Base-by-base conservation (phyloP, 257 asterid species). In the Cordia subcordata region DNA sequence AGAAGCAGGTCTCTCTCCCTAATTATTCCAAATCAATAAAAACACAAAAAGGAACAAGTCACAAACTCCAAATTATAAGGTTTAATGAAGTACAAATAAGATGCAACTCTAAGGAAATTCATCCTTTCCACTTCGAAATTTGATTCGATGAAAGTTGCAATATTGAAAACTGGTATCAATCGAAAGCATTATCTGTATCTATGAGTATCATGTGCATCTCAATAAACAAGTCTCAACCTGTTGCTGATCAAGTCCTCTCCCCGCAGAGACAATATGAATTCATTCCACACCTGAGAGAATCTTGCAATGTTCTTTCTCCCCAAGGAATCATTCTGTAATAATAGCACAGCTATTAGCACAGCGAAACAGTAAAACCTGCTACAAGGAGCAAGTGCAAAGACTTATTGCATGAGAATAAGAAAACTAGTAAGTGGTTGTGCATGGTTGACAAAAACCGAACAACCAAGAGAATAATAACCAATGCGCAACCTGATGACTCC, bases 221-320 rank as follows among this genome's bases (percentile, higher is more conserved):
- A 54, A 20, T 55, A 58, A 53, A 55, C 49, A 20, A 45, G 52
- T 49, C 66, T 81, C 58, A 64, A 92, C 99, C 86, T 75, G 67
- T 89, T 67, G 90, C 67, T 93, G 72, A 93, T 90, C 75, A 89
- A 76, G 73, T 93, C 99, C 82, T 93, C 99, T 77, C 77, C 79
- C 75, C 99, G 82, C 82, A 93, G 53, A 39, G 99, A 93, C 68
- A 81, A 69, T 68, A 93, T 89, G 82, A 93, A 93, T 76, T 93
- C 99, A 68, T 93, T 93, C 99, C 99, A 93, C 86, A 90, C 84
- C 81, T 93, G 99, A 60, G 99, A 89, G 84, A 93, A 93, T 81
- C 85, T 93, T 1, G 97, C 96, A 39, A 89, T 87, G 68, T 83
- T 85, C 71, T 69, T 83, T 65, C 92, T 75, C 62, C 81, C 94